Evolutionary conservation across 2,329 filamentous ascomycete species (phyloP).

Genomic region (Aplosporella prunicola): DNA sequence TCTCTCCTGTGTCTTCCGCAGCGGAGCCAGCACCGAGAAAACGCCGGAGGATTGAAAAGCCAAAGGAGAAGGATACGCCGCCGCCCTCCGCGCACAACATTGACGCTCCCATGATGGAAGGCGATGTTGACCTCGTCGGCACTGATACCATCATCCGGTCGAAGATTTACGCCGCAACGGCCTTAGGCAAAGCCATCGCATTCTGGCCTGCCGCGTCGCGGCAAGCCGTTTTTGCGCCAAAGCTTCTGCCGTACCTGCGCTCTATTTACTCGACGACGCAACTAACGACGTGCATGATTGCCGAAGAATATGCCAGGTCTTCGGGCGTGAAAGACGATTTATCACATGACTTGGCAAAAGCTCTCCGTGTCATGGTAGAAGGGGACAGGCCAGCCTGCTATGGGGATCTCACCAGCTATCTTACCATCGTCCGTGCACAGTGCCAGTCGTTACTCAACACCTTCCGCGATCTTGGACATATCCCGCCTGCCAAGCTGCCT

Average conservation of each 20-base stretch:
- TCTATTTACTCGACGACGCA: constrained; percentile 79
- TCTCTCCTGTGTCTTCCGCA: constrained; percentile 22
- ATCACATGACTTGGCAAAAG: constrained; percentile 50
- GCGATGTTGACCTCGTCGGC: constrained; percentile 89
- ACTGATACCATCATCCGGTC: constrained; percentile 81
- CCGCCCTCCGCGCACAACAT: constrained; percentile 71
- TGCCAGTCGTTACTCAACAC: constrained; percentile 83
- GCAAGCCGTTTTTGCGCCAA: constrained; percentile 55
- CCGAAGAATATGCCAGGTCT: constrained; percentile 76
- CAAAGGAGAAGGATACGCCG: constrained; percentile 50
- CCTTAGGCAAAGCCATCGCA: constrained; percentile 76
- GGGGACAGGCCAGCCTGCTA: constrained; percentile 73
- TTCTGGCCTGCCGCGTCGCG: constrained; percentile 55
- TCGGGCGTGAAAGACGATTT: constrained; percentile 38
- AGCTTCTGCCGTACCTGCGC: constrained; percentile 55
- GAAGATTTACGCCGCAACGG: constrained; percentile 75
- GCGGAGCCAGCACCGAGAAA: constrained; percentile 64
- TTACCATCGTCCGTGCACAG: constrained; percentile 82
- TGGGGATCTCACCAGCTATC: constrained; percentile 78
- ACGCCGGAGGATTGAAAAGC: constrained; percentile 66
- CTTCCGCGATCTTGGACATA: constrained; percentile 59
- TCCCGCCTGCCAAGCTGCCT: constrained; percentile 52
- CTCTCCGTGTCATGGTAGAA: constrained; percentile 69
- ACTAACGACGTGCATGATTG: constrained; percentile 68
- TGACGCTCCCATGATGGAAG: constrained; percentile 95